phyloP scores from a whole-genome alignment of 164 flowering plant genomes.

The Akebia trifoliata region DNA sequence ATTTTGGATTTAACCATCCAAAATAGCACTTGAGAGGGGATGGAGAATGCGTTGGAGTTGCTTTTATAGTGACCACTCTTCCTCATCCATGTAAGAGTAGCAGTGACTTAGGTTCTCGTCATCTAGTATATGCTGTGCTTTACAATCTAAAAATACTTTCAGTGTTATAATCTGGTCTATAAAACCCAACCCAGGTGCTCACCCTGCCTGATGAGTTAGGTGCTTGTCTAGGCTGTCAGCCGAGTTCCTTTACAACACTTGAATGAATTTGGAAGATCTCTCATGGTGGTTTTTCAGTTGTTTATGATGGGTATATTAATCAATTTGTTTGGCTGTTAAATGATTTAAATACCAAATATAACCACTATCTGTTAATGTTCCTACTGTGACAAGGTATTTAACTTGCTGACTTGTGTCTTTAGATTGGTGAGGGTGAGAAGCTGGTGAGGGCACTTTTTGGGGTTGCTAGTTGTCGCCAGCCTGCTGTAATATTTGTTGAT shows the following conservation, averaged over 20 bases:
- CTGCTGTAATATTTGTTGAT: slow-evolving; percentile 99
- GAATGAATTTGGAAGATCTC: slow-evolving; percentile 1
- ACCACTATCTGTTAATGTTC: too few species aligned
- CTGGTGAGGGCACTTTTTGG: slow-evolving; percentile 97
- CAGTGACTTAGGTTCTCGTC: too few species aligned
- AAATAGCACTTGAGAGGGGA: too few species aligned
- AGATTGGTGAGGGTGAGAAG: slow-evolving; percentile 99
- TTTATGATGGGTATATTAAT: neutral
- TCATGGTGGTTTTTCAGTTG: neutral
- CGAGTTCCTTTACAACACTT: neutral
- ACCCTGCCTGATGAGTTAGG: neutral
- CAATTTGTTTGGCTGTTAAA: neutral
- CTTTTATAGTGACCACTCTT: neutral
- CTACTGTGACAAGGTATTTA: too few species aligned
- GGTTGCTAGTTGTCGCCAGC: slow-evolving; percentile 99
- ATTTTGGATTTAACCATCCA: too few species aligned
- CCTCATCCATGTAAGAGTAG: too few species aligned
- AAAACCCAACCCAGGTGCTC: neutral
- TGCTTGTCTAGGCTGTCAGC: neutral
- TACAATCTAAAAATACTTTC: neutral
- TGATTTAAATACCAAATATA: neutral
- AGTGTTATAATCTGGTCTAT: neutral
- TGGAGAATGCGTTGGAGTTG: too few species aligned
- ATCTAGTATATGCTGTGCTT: neutral
- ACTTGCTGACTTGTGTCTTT: too few species aligned